Percentiles rank a stretch among this genome's conserved stretches.
Evolutionary conservation across 139 green algal genomes (phyloP).

Genomic region (Microglena sp.): DNA sequence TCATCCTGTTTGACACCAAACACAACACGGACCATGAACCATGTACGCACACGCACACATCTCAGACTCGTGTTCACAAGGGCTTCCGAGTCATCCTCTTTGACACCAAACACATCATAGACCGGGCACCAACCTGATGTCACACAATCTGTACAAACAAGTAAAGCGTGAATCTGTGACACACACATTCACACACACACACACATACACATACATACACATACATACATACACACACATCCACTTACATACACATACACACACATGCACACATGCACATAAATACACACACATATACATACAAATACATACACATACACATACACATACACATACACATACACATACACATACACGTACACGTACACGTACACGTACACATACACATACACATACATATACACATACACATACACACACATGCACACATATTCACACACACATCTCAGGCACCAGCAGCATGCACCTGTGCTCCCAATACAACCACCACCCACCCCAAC

Average conservation of each 20-base stretch:
- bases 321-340: constrained; percentile 7
- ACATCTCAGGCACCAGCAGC: background rate
- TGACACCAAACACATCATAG: constrained; percentile 10
- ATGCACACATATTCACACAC: background rate
- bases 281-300: background rate
- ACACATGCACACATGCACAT: background rate
- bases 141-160: constrained; percentile 9
- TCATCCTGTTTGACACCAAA: constrained; percentile 8
- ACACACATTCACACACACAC: background rate
- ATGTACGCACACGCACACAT: no score
- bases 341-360: constrained; percentile 9
- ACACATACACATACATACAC: background rate
- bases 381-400: background rate
- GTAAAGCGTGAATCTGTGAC: background rate
- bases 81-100: constrained; percentile 3
- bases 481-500: background rate
- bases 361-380: background rate
- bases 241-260: background rate
- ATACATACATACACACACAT: constrained; percentile 6
- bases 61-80: background rate
- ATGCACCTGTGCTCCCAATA: no score
- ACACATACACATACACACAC: background rate
- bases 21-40: no score
- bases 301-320: background rate
- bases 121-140: constrained; percentile 3